Evolutionary conservation across 805 yeast species (phyloP).

Genomic region (Wickerhamia fluorescens): DNA sequence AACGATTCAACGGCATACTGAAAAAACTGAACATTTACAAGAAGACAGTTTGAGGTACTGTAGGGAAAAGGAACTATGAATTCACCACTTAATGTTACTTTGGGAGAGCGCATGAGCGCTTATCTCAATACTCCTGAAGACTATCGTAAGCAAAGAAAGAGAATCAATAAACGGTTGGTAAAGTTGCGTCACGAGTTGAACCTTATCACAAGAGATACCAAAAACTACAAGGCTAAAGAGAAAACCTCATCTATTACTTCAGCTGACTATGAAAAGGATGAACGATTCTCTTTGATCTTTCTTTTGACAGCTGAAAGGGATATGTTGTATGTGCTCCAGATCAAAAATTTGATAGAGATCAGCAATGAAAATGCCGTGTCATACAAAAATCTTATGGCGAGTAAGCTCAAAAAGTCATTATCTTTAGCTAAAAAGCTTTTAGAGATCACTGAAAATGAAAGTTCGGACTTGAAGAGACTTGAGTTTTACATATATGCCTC

Average conservation of each 20-base stretch:
- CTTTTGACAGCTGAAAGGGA: conserved; percentile 74
- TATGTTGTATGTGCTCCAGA: conserved; percentile 59
- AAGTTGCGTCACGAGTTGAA: conserved; percentile 59
- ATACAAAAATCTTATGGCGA: conserved; percentile 39
- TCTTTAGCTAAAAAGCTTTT: conserved; percentile 38
- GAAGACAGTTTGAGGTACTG: too few species aligned
- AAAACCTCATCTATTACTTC: conserved; percentile 39
- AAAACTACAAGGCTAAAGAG: conserved; percentile 46
- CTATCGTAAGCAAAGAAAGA: conserved; percentile 58
- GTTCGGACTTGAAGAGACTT: conserved; percentile 12
- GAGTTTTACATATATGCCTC: conserved; percentile 35
- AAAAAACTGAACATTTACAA: too few species aligned
- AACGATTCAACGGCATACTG: too few species aligned
- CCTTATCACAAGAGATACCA: conserved; percentile 61
- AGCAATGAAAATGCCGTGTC: conserved; percentile 42
- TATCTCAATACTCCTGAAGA: conserved; percentile 64
- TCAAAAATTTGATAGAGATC: conserved; percentile 47
- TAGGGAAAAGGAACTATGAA: conserved; percentile 34
- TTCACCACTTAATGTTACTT: conserved; percentile 39
- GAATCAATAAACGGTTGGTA: conserved; percentile 52
- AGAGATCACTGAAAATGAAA: conserved; percentile 32
- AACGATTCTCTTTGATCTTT: conserved; percentile 49
- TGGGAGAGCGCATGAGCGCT: conserved; percentile 54
- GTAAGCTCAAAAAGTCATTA: conserved; percentile 64
- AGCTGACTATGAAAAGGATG: conserved; percentile 45